Conservation (phyloP, 2,329 filamentous ascomycete genomes). For the Sphaerulina vaccinii region DNA sequence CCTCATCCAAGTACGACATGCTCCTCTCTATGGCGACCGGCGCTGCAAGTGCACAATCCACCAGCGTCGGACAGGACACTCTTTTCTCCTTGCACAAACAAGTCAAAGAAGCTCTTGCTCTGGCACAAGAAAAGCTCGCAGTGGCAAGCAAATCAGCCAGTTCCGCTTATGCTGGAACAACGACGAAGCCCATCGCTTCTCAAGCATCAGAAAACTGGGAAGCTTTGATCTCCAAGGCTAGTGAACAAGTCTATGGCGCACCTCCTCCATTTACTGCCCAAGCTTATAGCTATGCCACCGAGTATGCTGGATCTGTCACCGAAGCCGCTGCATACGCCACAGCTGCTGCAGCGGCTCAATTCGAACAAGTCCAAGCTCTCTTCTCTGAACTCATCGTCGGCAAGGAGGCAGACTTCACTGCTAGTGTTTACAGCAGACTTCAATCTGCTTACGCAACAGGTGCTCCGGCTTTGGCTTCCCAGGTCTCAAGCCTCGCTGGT, state of each 20-base stretch:
- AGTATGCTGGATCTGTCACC: slow-evolving; percentile 63
- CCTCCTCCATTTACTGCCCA: slow-evolving; percentile 54
- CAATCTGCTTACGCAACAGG: slow-evolving; percentile 70
- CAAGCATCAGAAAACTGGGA: slow-evolving; percentile 65
- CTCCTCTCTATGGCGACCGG: slow-evolving; percentile 24
- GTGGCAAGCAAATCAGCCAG: slow-evolving; percentile 47
- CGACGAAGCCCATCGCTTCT: slow-evolving; percentile 53
- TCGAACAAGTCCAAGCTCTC: slow-evolving; percentile 67
- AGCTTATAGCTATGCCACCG: slow-evolving; percentile 53
- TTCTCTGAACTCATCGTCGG: slow-evolving; percentile 74
- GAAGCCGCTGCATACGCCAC: slow-evolving; percentile 63
- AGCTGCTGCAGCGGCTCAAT: slow-evolving; percentile 60
- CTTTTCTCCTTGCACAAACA: slow-evolving; percentile 34
- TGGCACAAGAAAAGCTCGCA: slow-evolving; percentile 46
- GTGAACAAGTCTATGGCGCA: slow-evolving; percentile 67
- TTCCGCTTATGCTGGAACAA: slow-evolving; percentile 48
- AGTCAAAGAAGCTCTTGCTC: slow-evolving; percentile 33
- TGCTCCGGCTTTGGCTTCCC: slow-evolving; percentile 53
- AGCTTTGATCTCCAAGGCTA: slow-evolving; percentile 61
- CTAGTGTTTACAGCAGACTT: slow-evolving; percentile 73
- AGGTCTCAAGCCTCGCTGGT: slow-evolving; percentile 55
- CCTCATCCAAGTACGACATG: slow-evolving; percentile 32
- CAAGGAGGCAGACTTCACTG: slow-evolving; percentile 76
- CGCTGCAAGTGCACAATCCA: slow-evolving; percentile 17
- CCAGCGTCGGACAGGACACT: slow-evolving; percentile 31